Conservation (phyloP, 306 rosid species). For the Cicer bijugum region DNA sequence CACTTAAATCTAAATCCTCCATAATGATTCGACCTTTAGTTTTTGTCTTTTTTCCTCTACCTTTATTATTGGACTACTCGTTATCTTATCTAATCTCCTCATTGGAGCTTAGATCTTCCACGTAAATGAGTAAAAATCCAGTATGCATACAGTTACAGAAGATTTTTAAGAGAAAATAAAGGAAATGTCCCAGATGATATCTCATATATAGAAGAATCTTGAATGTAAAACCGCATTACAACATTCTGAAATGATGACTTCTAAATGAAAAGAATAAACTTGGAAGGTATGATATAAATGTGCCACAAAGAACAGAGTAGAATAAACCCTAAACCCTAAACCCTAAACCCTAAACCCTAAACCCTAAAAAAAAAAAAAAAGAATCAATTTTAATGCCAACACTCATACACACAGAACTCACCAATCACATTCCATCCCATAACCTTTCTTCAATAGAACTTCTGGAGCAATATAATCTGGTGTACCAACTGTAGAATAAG, state of each 20-base stretch:
- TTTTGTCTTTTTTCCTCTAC: not conserved
- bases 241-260: conserved; percentile 31
- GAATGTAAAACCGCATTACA: conserved; percentile 16
- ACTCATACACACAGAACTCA: conserved; percentile 48
- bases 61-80: not conserved
- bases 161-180: not conserved
- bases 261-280: conserved; percentile 29
- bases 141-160: conserved; percentile 2
- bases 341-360: too few species aligned
- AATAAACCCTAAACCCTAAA: too few species aligned
- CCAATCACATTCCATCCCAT: conserved; percentile 99
- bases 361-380: not conserved
- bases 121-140: not conserved
- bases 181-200: not conserved
- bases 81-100: not conserved
- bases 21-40: not conserved
- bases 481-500: conserved; percentile 98
- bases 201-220: conserved; percentile 7
- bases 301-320: not conserved
- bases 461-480: conserved; percentile 99
- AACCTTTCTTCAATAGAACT: conserved; percentile 95
- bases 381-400: not conserved
- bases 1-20: not conserved
- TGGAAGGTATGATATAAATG: not conserved
- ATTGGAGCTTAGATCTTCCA: not conserved